A percentile compares a stretch with the other conserved stretches of the same genome.
phyloP scores from a whole-genome alignment of 805 yeast species.

The Allodekkera sacchari region DNA sequence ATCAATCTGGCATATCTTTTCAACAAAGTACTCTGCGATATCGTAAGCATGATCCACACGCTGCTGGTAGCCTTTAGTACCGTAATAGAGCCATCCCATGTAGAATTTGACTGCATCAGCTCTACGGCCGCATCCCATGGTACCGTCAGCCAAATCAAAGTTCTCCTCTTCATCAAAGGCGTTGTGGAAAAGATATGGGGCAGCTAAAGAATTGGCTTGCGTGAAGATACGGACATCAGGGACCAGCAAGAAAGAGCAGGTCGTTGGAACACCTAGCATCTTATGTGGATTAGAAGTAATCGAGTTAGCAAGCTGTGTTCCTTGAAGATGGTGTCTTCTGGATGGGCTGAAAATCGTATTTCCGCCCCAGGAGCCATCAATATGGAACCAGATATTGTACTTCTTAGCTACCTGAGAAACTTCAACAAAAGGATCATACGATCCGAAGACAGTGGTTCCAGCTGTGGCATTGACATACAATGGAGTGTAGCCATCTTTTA shows the following conservation, averaged over 20 bases:
- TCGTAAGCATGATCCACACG: slow-evolving; percentile 69
- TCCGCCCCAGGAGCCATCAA: slow-evolving; percentile 92
- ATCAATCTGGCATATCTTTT: slow-evolving; percentile 26
- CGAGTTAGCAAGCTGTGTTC: slow-evolving; percentile 62
- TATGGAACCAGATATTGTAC: slow-evolving; percentile 65
- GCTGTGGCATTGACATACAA: slow-evolving; percentile 77
- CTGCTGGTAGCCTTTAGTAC: slow-evolving; percentile 51
- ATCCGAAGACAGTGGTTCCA: slow-evolving; percentile 83
- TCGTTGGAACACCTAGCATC: slow-evolving; percentile 79
- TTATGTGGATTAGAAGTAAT: slow-evolving; percentile 81
- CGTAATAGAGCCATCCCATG: slow-evolving; percentile 76
- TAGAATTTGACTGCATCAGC: slow-evolving; percentile 75
- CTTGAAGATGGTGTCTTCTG: slow-evolving; percentile 40
- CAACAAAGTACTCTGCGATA: slow-evolving; percentile 55
- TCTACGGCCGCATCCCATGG: slow-evolving; percentile 88
- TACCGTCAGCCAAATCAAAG: slow-evolving; percentile 79
- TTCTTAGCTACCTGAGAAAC: slow-evolving; percentile 46
- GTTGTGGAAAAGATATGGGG: slow-evolving; percentile 74
- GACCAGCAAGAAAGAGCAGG: slow-evolving; percentile 63
- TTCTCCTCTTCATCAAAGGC: slow-evolving; percentile 40
- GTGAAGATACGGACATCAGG: slow-evolving; percentile 63
- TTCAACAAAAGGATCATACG: slow-evolving; percentile 59
- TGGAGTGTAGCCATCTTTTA: slow-evolving; percentile 54
- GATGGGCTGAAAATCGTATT: slow-evolving; percentile 59
- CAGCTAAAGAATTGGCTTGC: slow-evolving; percentile 64